Evolutionary conservation across 257 asterid genomes (phyloP).

Genomic region (Petunia axillaris): DNA sequence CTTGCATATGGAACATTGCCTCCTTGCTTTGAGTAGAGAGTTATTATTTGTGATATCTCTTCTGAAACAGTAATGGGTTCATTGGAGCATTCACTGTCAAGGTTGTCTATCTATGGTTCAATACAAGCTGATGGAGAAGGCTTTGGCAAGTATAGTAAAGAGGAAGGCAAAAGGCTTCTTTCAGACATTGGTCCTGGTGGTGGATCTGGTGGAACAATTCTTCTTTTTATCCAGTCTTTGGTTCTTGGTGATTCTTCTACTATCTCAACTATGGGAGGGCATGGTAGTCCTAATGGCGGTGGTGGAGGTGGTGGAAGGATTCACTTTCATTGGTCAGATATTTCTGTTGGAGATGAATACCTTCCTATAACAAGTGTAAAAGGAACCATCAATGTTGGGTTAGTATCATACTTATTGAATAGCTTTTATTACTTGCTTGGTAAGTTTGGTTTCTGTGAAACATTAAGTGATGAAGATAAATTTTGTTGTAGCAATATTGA

Average conservation of each 20-base stretch:
- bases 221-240: constrained; percentile 70
- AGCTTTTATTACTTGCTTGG: constrained; percentile 1
- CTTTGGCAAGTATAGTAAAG: constrained; percentile 47
- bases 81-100: constrained; percentile 66
- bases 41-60: constrained; percentile 26
- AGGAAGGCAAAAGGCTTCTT: constrained; percentile 40
- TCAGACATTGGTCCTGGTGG: constrained; percentile 76
- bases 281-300: constrained; percentile 79
- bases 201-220: constrained; percentile 94
- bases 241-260: constrained; percentile 51
- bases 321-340: constrained; percentile 91
- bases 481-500: background rate
- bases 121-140: constrained; percentile 81
- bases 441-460: background rate
- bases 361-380: constrained; percentile 61
- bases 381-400: constrained; percentile 71
- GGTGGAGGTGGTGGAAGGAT: constrained; percentile 97
- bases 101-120: constrained; percentile 67
- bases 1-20: constrained; percentile 16
- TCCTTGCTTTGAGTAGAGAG: constrained; percentile 11
- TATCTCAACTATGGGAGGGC: constrained; percentile 78
- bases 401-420: constrained; percentile 32
- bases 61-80: constrained; percentile 81
- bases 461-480: background rate
- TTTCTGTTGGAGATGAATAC: constrained; percentile 72